phyloP scores from a whole-genome alignment of 2,329 filamentous ascomycete species.

The Microcera coccophila region DNA sequence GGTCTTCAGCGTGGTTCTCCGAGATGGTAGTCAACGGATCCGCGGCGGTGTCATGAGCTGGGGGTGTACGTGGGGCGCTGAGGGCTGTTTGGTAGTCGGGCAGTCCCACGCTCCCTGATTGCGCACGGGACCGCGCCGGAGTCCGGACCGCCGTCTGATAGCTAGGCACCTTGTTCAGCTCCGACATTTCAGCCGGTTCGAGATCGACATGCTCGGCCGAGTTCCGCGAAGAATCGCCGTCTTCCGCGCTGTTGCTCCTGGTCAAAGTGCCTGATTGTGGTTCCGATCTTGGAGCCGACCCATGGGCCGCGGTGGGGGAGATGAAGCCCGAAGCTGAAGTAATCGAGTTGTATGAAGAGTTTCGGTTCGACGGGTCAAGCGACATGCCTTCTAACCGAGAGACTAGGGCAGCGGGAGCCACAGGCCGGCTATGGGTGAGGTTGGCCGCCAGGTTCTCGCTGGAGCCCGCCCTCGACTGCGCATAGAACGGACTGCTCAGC shows the following conservation, averaged over 20 bases:
- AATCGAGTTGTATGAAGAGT: constrained; percentile 44
- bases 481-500: constrained; percentile 76
- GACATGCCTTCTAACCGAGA: constrained; percentile 68
- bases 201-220: constrained; percentile 56
- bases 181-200: constrained; percentile 57
- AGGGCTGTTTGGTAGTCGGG: constrained; percentile 65
- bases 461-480: constrained; percentile 69
- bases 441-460: constrained; percentile 68
- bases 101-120: constrained; percentile 47
- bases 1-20: constrained; percentile 28
- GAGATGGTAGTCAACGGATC: constrained; percentile 32
- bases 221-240: constrained; percentile 50
- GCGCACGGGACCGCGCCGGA: constrained; percentile 52
- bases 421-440: constrained; percentile 35
- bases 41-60: constrained; percentile 29
- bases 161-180: constrained; percentile 70
- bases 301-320: constrained; percentile 39
- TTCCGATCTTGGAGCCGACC: constrained; percentile 37
- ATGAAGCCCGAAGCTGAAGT: constrained; percentile 42
- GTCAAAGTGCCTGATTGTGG: constrained; percentile 47
- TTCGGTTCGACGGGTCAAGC: constrained; percentile 44
- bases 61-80: constrained; percentile 49
- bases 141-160: constrained; percentile 71
- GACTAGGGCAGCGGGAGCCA: constrained; percentile 53
- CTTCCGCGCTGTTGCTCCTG: constrained; percentile 51